phyloP scores from a whole-genome alignment of 495 filamentous ascomycete genomes.

The Neurospora discreta region DNA sequence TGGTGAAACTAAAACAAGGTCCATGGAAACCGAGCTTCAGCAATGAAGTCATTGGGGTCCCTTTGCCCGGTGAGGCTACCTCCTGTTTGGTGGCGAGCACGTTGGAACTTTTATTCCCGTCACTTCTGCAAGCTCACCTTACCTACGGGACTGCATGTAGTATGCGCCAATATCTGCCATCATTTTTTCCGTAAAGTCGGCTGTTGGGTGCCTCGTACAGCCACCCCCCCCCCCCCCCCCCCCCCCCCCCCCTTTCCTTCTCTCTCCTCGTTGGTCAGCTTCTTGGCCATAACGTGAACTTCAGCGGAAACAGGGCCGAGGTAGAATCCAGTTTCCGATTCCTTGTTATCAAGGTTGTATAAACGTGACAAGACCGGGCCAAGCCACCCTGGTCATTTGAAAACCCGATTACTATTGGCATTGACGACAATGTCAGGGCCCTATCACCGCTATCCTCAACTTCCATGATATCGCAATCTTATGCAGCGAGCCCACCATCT shows the following conservation, averaged over 20 bases:
- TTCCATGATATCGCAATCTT: background rate
- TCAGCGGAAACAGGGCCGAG: background rate
- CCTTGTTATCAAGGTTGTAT: background rate
- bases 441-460: background rate
- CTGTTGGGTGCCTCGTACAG: background rate
- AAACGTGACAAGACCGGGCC: background rate
- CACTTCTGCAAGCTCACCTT: background rate
- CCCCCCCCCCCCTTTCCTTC: too few relatives aligned
- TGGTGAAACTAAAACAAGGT: slow-evolving; percentile 13
- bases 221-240: background rate
- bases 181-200: background rate
- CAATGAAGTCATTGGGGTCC: slow-evolving; percentile 16
- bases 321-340: background rate
- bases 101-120: background rate
- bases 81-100: background rate
- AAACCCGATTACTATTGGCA: background rate
- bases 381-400: background rate
- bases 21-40: background rate
- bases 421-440: background rate
- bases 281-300: background rate
- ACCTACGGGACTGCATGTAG: background rate
- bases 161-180: background rate
- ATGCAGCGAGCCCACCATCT: background rate
- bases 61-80: background rate
- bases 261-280: background rate